Conservation (phyloP, 352 stramenopile species). For the Phytophthora podocarpi region DNA sequence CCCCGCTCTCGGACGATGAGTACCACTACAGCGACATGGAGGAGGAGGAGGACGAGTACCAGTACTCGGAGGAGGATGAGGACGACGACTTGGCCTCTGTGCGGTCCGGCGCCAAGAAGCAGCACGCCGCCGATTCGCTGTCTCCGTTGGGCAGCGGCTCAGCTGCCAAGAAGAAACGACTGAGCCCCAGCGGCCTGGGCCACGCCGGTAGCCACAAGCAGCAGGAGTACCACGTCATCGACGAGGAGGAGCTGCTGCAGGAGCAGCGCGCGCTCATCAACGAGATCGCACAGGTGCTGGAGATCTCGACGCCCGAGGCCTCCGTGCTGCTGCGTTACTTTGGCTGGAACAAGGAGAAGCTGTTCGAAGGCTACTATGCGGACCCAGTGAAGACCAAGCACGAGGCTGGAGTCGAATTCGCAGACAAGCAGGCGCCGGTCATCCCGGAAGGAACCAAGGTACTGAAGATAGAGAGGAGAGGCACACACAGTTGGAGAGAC, state of each 20-base stretch:
- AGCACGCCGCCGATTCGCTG: conserved; percentile 35
- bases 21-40: conserved; percentile 87
- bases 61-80: conserved; percentile 70
- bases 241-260: conserved; percentile 77
- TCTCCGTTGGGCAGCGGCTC: conserved; percentile 50
- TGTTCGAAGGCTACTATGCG: conserved; percentile 87
- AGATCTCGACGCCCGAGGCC: conserved; percentile 63
- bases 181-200: conserved; percentile 47
- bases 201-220: conserved; percentile 27
- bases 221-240: conserved; percentile 84
- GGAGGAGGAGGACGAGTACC: conserved; percentile 71
- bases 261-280: conserved; percentile 67
- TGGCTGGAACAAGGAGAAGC: conserved; percentile 91
- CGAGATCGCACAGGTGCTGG: conserved; percentile 81
- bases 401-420: conserved; percentile 68
- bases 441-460: conserved; percentile 51
- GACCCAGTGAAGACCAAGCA: conserved; percentile 63
- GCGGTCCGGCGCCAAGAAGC: conserved; percentile 39
- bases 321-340: conserved; percentile 85
- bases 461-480: conserved; percentile 1
- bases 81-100: conserved; percentile 37
- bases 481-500: no score
- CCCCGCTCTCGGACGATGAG: conserved; percentile 75
- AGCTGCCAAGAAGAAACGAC: conserved; percentile 75
- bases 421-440: conserved; percentile 38